These are phyloP conservation scores for Tuber magnatum DNA, from an alignment of 495 filamentous ascomycete species.

Conservation along the genomic window DNA sequence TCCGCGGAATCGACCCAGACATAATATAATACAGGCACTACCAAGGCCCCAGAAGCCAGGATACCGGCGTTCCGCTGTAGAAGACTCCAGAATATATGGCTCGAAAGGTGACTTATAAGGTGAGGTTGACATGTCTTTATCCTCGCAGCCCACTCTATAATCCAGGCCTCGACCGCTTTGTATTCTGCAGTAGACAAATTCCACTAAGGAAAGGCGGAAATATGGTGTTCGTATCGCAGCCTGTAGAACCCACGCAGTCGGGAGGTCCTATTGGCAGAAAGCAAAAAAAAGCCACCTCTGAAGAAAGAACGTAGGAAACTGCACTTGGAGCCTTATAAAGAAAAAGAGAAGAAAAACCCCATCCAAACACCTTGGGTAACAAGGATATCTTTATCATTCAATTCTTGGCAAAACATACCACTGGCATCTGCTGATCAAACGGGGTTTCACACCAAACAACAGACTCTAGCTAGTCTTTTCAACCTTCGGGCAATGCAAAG, in stretches of 20 bases:
- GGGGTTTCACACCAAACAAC: too few species aligned
- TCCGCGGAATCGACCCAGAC: not conserved
- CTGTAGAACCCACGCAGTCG: not conserved
- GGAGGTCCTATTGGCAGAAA: not conserved
- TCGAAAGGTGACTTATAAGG: not conserved
- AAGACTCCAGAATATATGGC: not conserved
- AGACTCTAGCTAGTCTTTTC: too few species aligned
- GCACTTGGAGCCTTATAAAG: not conserved
- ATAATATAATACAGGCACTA: not conserved
- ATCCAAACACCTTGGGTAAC: too few species aligned
- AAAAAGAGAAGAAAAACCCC: too few species aligned
- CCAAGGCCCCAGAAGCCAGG: not conserved
- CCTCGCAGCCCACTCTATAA: not conserved
- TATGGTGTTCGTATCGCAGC: not conserved
- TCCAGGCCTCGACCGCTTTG: not conserved
- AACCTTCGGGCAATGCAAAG: too few species aligned
- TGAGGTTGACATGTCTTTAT: not conserved
- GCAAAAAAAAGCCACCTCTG: not conserved
- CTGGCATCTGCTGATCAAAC: too few species aligned
- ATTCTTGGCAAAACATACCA: too few species aligned
- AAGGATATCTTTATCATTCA: too few species aligned
- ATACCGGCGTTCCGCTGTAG: not conserved
- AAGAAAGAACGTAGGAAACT: not conserved
- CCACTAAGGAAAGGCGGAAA: not conserved
- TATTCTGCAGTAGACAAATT: not conserved